Percentiles rank a stretch among this genome's conserved stretches.
Evolutionary conservation across 164 flowering plant species (phyloP).

Genomic region (Liriodendron chinense): DNA sequence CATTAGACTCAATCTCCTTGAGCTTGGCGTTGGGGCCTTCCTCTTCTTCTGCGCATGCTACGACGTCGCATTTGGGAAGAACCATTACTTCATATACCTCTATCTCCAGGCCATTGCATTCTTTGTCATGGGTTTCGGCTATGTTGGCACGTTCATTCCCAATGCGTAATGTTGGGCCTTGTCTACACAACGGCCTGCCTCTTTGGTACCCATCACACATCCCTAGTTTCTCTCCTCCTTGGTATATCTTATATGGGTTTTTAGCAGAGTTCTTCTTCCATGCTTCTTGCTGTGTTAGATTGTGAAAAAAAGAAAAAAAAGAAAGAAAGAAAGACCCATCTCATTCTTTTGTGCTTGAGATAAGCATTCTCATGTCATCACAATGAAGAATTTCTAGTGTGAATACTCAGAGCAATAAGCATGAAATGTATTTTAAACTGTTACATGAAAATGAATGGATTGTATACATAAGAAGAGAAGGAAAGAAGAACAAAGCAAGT

Average conservation of each 20-base stretch:
- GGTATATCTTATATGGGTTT: not conserved
- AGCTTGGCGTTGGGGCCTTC: slow-evolving; percentile 55
- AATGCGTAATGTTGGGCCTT: not conserved
- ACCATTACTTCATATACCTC: slow-evolving; percentile 65
- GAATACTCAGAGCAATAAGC: slow-evolving; percentile 3
- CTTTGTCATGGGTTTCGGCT: slow-evolving; percentile 70
- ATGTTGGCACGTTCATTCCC: slow-evolving; percentile 74
- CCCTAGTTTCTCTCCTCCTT: not conserved
- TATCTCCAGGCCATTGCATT: slow-evolving; percentile 67
- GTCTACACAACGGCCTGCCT: not conserved
- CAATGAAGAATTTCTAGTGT: slow-evolving; percentile 11
- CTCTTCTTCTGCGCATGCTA: slow-evolving; percentile 67
- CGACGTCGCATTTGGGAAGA: slow-evolving; percentile 59
- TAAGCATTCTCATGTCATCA: not conserved
- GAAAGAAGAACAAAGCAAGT: not conserved
- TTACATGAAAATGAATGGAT: not conserved
- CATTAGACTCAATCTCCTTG: slow-evolving; percentile 56
- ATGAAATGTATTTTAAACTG: not conserved
- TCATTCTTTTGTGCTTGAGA: slow-evolving; percentile 16
- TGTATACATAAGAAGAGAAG: slow-evolving; percentile 6
- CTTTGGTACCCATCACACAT: not conserved
- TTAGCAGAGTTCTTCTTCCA: not conserved
- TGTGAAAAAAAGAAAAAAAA: not conserved
- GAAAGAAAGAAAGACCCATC: not conserved
- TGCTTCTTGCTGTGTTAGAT: slow-evolving; percentile 7